A percentile compares a stretch with the other conserved stretches of the same genome.
Conservation (phyloP, 768 basidiomycete species). For the Xerocomellus amylosporus region DNA sequence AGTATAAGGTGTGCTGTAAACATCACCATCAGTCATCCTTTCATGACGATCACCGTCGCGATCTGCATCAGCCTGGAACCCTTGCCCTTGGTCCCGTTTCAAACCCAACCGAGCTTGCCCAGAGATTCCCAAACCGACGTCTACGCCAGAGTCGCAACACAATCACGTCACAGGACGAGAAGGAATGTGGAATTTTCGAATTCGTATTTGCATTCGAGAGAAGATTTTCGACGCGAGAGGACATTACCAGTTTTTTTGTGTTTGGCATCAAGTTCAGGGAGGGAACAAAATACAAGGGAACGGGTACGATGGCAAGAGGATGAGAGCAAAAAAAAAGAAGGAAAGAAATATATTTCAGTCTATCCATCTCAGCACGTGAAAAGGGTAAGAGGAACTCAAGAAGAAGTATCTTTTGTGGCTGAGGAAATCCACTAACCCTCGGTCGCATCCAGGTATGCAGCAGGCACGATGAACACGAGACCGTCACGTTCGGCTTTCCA, state of each 20-base stretch:
- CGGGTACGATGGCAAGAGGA: slow-evolving; percentile 9
- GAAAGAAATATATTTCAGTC: slow-evolving; percentile 75
- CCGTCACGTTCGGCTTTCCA: slow-evolving; percentile 94
- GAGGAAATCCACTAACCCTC: slow-evolving; percentile 79
- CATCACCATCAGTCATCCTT: slow-evolving; percentile 13
- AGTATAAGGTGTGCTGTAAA: slow-evolving; percentile 25
- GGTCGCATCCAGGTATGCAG: slow-evolving; percentile 80
- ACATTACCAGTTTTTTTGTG: slow-evolving; percentile 9
- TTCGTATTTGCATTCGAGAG: slow-evolving; percentile 19
- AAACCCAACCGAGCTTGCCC: not conserved
- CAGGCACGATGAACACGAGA: slow-evolving; percentile 85
- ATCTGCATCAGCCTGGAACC: not conserved
- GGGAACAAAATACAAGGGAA: not conserved
- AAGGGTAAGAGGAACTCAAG: slow-evolving; percentile 55
- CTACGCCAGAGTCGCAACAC: slow-evolving; percentile 7
- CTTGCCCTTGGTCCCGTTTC: not conserved
- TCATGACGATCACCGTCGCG: slow-evolving; percentile 5
- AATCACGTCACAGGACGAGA: slow-evolving; percentile 9
- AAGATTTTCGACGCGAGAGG: not conserved
- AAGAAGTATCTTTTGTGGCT: slow-evolving; percentile 31
- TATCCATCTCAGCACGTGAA: slow-evolving; percentile 47
- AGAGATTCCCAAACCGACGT: not conserved
- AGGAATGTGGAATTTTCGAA: slow-evolving; percentile 10
- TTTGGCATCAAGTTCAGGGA: slow-evolving; percentile 2
- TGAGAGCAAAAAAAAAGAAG: slow-evolving; percentile 43